Conservation (phyloP, 2,329 filamentous ascomycete species). For the Paecilomyces niveus region DNA sequence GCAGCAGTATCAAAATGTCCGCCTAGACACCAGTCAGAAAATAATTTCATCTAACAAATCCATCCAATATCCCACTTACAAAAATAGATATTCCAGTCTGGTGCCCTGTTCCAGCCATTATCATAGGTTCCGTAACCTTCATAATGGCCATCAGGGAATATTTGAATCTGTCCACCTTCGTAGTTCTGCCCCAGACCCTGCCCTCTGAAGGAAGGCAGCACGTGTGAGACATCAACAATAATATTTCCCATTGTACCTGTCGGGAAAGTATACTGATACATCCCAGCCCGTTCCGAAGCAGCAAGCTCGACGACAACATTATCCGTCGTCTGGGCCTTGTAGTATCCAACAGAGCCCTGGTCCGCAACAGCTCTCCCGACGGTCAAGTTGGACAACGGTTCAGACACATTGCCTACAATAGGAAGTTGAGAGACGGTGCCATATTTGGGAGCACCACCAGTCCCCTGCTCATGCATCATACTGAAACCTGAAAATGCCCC, state of each 20-base stretch:
- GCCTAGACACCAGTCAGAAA: conserved; percentile 41
- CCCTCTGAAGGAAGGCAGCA: conserved; percentile 56
- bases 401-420: conserved; percentile 41
- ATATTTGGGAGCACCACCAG: conserved; percentile 63
- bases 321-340: conserved; percentile 49
- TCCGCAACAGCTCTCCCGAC: conserved; percentile 48
- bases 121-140: conserved; percentile 57
- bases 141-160: conserved; percentile 49
- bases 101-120: conserved; percentile 60
- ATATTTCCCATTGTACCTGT: conserved; percentile 34
- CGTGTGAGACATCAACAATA: conserved; percentile 60
- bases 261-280: conserved; percentile 58
- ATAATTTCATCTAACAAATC: neutral
- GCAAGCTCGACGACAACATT: conserved; percentile 53
- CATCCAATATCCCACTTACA: conserved; percentile 10
- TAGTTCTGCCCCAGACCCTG: conserved; percentile 57
- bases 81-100: conserved; percentile 39
- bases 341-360: conserved; percentile 54
- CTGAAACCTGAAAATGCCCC: conserved; percentile 55
- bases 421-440: conserved; percentile 58
- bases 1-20: conserved; percentile 48
- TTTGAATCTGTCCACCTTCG: conserved; percentile 51
- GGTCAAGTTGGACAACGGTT: conserved; percentile 52
- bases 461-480: conserved; percentile 61
- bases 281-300: conserved; percentile 43